Evolutionary conservation across 2,329 filamentous ascomycete species (phyloP).

Genomic region (Aspergillus versicolor): DNA sequence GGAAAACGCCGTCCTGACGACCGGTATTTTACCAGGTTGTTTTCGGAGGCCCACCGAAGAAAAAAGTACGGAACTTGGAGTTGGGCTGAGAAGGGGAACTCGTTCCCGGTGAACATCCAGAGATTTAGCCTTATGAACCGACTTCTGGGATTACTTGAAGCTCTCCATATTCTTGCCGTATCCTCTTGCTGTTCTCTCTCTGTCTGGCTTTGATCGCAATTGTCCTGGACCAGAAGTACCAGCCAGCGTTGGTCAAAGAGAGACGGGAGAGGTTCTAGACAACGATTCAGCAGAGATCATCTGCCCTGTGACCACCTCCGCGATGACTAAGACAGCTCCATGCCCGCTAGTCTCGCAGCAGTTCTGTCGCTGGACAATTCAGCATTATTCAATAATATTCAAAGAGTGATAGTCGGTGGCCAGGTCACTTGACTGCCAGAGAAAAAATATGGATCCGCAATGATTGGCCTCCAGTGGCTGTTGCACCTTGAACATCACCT

Average conservation of each 20-base stretch:
- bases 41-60: slow-evolving; percentile 26
- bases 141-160: no score
- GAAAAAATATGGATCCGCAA: slow-evolving; percentile 19
- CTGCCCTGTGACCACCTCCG: slow-evolving; percentile 26
- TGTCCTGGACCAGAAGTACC: background rate
- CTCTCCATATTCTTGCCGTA: background rate
- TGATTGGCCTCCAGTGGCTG: slow-evolving; percentile 17
- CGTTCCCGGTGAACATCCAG: background rate
- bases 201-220: background rate
- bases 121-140: background rate
- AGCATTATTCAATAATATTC: slow-evolving; percentile 12
- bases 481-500: slow-evolving; percentile 17
- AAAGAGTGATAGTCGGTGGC: slow-evolving; percentile 6
- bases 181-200: no score
- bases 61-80: slow-evolving; percentile 24
- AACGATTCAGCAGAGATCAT: slow-evolving; percentile 22
- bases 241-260: background rate
- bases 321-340: slow-evolving; percentile 19
- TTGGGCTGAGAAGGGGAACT: background rate
- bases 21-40: slow-evolving; percentile 30
- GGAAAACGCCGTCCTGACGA: slow-evolving; percentile 22
- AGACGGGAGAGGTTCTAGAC: slow-evolving; percentile 18
- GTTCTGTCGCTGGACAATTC: slow-evolving; percentile 12
- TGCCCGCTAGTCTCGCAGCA: background rate
- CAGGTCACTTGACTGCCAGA: slow-evolving; percentile 24